A percentile compares a stretch with the other conserved stretches of the same genome.
These are phyloP conservation scores for Metschnikowia kunwiensis DNA, from an alignment of 805 yeast genomes.

Conservation along the genomic window DNA sequence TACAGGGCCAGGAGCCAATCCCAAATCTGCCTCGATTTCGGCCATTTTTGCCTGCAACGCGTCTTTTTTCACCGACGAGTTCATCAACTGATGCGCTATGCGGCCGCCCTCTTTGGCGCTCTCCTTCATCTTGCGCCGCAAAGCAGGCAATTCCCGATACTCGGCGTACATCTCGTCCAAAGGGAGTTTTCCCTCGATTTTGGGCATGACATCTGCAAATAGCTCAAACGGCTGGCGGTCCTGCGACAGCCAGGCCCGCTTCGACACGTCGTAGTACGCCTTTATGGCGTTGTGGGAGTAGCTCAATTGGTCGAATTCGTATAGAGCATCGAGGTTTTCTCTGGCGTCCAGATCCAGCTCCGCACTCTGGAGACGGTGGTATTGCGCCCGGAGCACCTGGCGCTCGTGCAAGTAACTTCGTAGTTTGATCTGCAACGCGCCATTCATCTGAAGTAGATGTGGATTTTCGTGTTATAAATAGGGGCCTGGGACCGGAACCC, in stretches of 20 bases:
- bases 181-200: constrained; percentile 24
- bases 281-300: constrained; percentile 26
- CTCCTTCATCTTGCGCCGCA: constrained; percentile 28
- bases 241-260: constrained; percentile 14
- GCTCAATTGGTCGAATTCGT: constrained; percentile 27
- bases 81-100: constrained; percentile 19
- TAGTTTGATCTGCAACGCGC: constrained; percentile 13
- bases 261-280: constrained; percentile 24
- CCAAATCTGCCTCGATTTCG: too few species aligned
- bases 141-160: constrained; percentile 24
- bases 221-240: constrained; percentile 18
- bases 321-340: constrained; percentile 18
- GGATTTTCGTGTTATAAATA: too few species aligned
- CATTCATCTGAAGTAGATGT: constrained; percentile 16
- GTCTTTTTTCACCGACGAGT: too few species aligned
- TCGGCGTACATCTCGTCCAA: constrained; percentile 21
- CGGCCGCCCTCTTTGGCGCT: constrained; percentile 34
- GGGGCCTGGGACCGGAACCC: too few species aligned
- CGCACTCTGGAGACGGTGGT: constrained; percentile 2
- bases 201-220: constrained; percentile 16
- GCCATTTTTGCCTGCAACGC: too few species aligned
- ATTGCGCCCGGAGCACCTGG: constrained; percentile 11
- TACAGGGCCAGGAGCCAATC: too few species aligned
- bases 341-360: constrained; percentile 9
- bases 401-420: constrained; percentile 11